These are phyloP conservation scores for Diaporthe sp. DNA, from an alignment of 2,329 filamentous ascomycete genomes.

Conservation along the genomic window DNA sequence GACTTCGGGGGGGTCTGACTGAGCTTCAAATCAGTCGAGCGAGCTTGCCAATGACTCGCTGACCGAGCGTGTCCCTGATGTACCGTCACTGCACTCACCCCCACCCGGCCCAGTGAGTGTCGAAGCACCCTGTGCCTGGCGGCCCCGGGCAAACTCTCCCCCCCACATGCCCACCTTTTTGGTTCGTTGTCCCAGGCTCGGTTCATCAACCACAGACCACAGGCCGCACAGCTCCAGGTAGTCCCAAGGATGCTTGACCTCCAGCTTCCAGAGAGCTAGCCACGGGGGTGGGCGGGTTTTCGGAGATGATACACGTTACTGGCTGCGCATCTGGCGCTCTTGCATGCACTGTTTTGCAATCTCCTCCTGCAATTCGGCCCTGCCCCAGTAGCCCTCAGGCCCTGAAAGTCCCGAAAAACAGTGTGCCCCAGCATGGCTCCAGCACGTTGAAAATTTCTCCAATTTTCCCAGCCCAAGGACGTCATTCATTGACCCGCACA, in stretches of 20 bases:
- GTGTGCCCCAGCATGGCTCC: slow-evolving; percentile 36
- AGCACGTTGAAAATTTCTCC: slow-evolving; percentile 40
- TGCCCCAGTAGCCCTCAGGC: slow-evolving; percentile 37
- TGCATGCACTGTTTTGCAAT: slow-evolving; percentile 40
- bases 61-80: slow-evolving; percentile 36
- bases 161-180: slow-evolving; percentile 40
- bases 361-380: slow-evolving; percentile 42
- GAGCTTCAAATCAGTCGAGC: slow-evolving; percentile 30
- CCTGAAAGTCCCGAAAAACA: slow-evolving; percentile 37
- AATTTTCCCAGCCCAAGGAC: slow-evolving; percentile 39
- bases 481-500: slow-evolving; percentile 37
- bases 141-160: slow-evolving; percentile 35
- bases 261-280: slow-evolving; percentile 14
- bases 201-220: slow-evolving; percentile 33
- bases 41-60: slow-evolving; percentile 41
- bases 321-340: slow-evolving; percentile 30
- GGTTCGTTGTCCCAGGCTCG: slow-evolving; percentile 35
- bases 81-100: slow-evolving; percentile 35
- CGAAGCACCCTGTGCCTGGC: slow-evolving; percentile 36
- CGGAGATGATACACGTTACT: slow-evolving; percentile 34
- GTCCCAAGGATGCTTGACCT: slow-evolving; percentile 35
- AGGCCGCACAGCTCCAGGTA: slow-evolving; percentile 30
- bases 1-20: slow-evolving; percentile 13
- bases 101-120: slow-evolving; percentile 24
- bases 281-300: slow-evolving; percentile 26